Evolutionary conservation across 1,284 basidiomycete genomes (phyloP), one percentile per base, ranked within the genome.

Genomic region (Ustilago trichophora): DNA sequence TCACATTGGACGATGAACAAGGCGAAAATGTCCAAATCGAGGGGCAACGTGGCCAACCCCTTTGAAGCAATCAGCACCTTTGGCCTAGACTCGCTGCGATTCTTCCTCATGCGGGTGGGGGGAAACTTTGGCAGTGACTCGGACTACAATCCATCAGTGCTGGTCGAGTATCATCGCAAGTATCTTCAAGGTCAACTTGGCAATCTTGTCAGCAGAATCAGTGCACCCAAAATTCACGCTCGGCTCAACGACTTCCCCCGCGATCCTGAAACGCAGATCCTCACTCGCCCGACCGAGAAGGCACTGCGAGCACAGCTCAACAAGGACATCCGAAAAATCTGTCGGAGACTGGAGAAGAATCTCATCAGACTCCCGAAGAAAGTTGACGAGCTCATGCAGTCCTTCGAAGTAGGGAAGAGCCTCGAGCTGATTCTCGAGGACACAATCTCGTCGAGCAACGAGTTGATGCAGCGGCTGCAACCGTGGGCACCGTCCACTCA

Each of bases 1-100:
- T 90, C 91, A 0, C 93, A 96, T 80, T 97, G 93, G 93, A 95
- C 93, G 0, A 89, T 91, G 72, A 85, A 88, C 50, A 86, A 88
- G 53, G 86, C 88, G 63, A 96, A 97, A 81, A 97, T 96, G 93
- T 91, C 90, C 12, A 96, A 96, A 80, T 90, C 89, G 0, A 80
- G 89, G 0, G 93, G 93, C 3, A 97, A 96, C 76, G 92, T 94
- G 18, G 91, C 88, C 0, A 89, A 95, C 78, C 93, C 93, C 0
- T 85, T 94, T 42, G 83, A 86, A 37, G 88, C 88, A 0, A 90
- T 96, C 79, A 83, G 88, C 9, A 49, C 37, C 24, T 79, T 75
- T 75, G 90, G 81, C 0, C 85, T 88, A 8, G 93, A 95, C 73
- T 84, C 86, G 2, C 86, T 92, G 26, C 84, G 93, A 29, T 94